Evolutionary conservation across 495 filamentous ascomycete species (phyloP), one percentile per base, ranked within the genome.

Genomic region (Amorphotheca resinae): DNA sequence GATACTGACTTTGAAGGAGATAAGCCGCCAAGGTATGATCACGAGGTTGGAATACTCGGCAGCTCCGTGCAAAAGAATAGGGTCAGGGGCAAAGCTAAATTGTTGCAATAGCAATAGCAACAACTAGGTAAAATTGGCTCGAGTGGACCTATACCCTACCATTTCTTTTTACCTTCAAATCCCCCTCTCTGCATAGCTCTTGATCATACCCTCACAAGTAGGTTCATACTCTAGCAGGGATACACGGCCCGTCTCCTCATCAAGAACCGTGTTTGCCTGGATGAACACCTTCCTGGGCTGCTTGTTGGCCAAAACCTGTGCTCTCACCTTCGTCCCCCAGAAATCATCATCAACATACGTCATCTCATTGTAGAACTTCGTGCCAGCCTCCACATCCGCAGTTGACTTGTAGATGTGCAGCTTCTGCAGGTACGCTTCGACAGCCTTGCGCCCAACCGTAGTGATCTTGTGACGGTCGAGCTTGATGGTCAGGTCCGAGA

Each of bases 241-340:
- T 14, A 95, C 85, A 59, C 76, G 71, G 26, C 82, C 85, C 18
- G 46, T 49, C n/a, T 18, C 26, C 34, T 56, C 54, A 9, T 79
- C 80, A 4, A 61, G 62, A 39, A 79, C 70, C 6, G 91, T 95
- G 64, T 93, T 98, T 25, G 83, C 86, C 64, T 95, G 87, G 14
- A 98, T 88, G 64, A 94, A 96, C 31, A 95, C 80, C 69, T 95
- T 98, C 43, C 91, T 71, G 26, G 91, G 88, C 51, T 85, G 79
- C 69, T 93, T 94, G 64, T 84, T 84, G 59, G 70, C 69, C 51
- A 95, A 60, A 15, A 95, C 91, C 39, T 83, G 73, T 22, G 82
- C 70, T 38, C 91, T 68, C 17, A 93, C 76, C 54, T 76, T 77
- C 42, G 72, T 72, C 12, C 73, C 81, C 79, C 81, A 93, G 64